Base-by-base conservation (phyloP, 129 eudicot species). In the Pulicaria dysenterica region DNA sequence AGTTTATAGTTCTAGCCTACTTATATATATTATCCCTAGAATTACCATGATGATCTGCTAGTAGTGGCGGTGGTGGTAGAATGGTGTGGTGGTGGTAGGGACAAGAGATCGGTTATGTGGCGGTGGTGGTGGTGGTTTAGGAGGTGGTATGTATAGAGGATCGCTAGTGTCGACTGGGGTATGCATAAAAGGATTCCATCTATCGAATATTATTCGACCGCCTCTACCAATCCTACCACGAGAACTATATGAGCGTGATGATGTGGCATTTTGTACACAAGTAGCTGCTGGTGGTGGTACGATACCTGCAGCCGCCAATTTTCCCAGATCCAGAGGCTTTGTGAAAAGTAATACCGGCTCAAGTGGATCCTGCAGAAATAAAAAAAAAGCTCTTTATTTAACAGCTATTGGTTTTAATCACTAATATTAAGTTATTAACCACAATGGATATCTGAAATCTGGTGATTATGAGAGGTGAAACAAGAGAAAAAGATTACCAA, bases 171-270 rank as follows among this genome's bases (percentile, higher is more conserved):
- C 86, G 6, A 80, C 70, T 37, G 92, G 88, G 39, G 84, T 80
- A 72, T 82, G 90, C 90, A 77, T 73, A 45, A 90, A 86, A 5
- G 91, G 91, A 67, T 90, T 85, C 88, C 96, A 87, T 64, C 96
- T 83, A 72, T 90, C 98, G 53, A 92, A 92, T 50, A 92, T 81
- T 69, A 92, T 92, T 70, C 98, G 74, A 10, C 98, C 98, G 8
- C 98, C 98, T 63, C 98, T 77, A 34, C 98, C 98, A 19, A 92
- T 89, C 80, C 98, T 81, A 59, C 98, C 98, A 15, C 80, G 89
- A 49, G 85, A 38, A 60, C 41, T 59, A 37, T 37, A 71, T 6
- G 85, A 13, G 38, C 79, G 85, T 53, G 77, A 65, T 44, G 89
- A 47, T 38, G 79, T 48, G 37, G 72, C 64, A 16, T 65, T 74